A percentile compares a stretch with the other conserved stretches of the same genome.
phyloP scores from a whole-genome alignment of 208 protist genomes.

The Trypanosoma grayi region DNA sequence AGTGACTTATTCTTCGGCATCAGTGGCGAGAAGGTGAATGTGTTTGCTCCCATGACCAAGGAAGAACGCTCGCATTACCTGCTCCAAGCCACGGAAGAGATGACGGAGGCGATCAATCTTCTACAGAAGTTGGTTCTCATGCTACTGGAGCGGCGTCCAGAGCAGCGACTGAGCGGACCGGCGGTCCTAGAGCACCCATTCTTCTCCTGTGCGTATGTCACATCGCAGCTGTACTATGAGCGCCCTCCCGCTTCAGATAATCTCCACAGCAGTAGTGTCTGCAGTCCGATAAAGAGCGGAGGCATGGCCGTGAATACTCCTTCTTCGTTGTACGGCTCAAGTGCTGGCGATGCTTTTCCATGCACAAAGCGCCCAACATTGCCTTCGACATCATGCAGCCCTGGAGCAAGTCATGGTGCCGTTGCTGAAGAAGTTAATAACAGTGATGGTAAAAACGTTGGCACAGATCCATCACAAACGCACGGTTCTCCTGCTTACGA shows the following conservation, averaged over 20 bases:
- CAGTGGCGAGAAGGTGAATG: not conserved
- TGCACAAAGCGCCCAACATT: too few species aligned
- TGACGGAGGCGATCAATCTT: conserved; percentile 57
- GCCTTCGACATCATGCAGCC: too few species aligned
- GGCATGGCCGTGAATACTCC: too few species aligned
- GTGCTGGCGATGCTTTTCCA: too few species aligned
- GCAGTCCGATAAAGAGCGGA: conserved; percentile 2
- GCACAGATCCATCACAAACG: not conserved
- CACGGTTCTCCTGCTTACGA: conserved; percentile 5
- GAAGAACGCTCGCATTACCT: conserved; percentile 39
- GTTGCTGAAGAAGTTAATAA: not conserved
- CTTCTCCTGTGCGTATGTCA: conserved; percentile 76
- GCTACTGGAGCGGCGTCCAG: conserved; percentile 55
- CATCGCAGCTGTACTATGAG: conserved; percentile 75
- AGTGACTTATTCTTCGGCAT: not conserved
- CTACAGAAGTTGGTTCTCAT: conserved; percentile 59
- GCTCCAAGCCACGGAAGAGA: conserved; percentile 32
- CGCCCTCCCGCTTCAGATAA: conserved; percentile 20
- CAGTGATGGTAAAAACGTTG: not conserved
- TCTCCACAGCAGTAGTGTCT: not conserved
- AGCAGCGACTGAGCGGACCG: conserved; percentile 56
- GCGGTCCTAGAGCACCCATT: conserved; percentile 85
- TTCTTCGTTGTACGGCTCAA: too few species aligned
- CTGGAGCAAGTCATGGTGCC: too few species aligned
- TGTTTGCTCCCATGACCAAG: not conserved